Base-by-base conservation (phyloP, 345 rosid genomes). In the Salix koriyanagi region DNA sequence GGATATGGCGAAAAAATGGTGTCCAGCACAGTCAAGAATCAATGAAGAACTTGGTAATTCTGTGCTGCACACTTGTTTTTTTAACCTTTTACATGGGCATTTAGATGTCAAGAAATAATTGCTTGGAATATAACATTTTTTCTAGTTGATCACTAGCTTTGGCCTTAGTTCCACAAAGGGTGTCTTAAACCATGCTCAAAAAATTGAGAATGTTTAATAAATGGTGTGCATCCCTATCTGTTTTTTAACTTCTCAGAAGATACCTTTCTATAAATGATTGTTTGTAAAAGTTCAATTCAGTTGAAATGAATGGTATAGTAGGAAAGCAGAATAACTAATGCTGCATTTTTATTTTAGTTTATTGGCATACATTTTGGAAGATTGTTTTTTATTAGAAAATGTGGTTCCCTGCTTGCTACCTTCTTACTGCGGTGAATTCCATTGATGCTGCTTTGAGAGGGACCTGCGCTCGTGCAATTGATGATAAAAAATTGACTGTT, bases 1-100 rank as follows among this genome's bases (percentile, higher is more conserved):
- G 86, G 94, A 91, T 82, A 93, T 93, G 99, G 80, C 81, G 3
- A 84, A 79, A 79, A 79, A 89, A 91, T 76, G 89, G 89, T 64
- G 79, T 91, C 77, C 89, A 80, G 72, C 99, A 93, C 82, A 93
- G 86, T 85, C 81, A 25, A 70, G 15, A 66, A 67, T 91, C 97
- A 73, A 84, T 86, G 71, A 86, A 74, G 70, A 86, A 89, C 77
- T 85, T 95, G 97, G 96, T 95, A 88, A 81, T 67, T 76, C 36
- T 77, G 71, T 75, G 25, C 39, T 46, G 50, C 50, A 13, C 50
- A 46, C 65, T 72, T 74, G 56, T 67, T 30, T 60, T 69, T 77
- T 71, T 67, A 9, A 75, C 18, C 65, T 73, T 61, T 46, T 80
- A 60, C 44, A 13, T 65, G 52, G 76, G 71, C 46, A 37, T 46